Evolutionary conservation across 1,284 basidiomycete genomes (phyloP).

Genomic region (Tilletia walkeri): DNA sequence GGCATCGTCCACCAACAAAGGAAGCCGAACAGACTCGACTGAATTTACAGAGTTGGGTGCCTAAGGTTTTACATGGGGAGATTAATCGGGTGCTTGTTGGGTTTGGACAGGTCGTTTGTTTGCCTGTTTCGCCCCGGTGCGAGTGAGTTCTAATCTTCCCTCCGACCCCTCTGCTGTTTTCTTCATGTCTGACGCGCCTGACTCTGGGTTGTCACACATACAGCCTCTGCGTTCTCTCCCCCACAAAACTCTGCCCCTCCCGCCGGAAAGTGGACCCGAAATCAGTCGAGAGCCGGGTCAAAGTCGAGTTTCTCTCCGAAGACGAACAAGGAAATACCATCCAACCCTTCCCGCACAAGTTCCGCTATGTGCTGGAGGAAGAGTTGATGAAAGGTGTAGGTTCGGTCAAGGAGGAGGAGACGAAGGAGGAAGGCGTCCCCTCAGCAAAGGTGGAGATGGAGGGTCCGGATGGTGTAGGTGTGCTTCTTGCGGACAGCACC

Average conservation of each 20-base stretch:
- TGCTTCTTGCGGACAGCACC: background rate
- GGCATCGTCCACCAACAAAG: conserved; percentile 75
- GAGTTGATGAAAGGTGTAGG: background rate
- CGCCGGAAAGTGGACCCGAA: conserved; percentile 34
- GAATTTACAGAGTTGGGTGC: conserved; percentile 50
- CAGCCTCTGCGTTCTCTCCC: conserved; percentile 39
- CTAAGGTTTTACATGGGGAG: conserved; percentile 35
- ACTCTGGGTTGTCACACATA: background rate
- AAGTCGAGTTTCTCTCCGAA: conserved; percentile 26
- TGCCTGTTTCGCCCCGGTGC: conserved; percentile 78
- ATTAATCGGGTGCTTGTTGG: conserved; percentile 53
- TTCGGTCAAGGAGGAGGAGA: background rate
- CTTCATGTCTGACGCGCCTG: no score
- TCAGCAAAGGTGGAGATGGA: background rate
- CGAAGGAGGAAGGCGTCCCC: background rate
- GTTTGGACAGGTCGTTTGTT: conserved; percentile 73
- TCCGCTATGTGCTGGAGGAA: conserved; percentile 3
- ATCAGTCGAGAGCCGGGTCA: conserved; percentile 29
- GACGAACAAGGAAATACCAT: background rate
- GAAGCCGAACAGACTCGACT: conserved; percentile 75
- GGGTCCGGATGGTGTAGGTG: background rate
- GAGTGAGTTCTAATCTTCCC: conserved; percentile 57
- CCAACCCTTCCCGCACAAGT: conserved; percentile 1
- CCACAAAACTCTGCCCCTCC: conserved; percentile 42
- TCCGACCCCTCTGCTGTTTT: no score